These are phyloP conservation scores for Epipyxis sp. DNA, from an alignment of 108 stramenopile species.

Conservation along the genomic window DNA sequence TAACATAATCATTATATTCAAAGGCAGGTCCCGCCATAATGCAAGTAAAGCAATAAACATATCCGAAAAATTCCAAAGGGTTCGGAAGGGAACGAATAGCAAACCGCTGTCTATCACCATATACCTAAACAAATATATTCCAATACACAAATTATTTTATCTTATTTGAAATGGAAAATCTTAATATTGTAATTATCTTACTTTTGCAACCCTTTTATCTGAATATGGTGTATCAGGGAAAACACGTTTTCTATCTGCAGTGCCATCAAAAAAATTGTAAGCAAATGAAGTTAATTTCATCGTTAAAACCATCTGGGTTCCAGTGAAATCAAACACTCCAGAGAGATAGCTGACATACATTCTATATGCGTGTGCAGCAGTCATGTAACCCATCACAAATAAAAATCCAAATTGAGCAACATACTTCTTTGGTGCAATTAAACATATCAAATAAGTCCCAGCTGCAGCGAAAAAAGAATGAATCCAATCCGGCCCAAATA, in stretches of 20 bases:
- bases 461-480: constrained; percentile 83
- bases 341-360: constrained; percentile 91
- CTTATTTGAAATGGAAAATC: no score
- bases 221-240: not conserved
- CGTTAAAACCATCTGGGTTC: constrained; percentile 87
- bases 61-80: constrained; percentile 84
- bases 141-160: constrained; percentile 11
- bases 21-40: constrained; percentile 72
- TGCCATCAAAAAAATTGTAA: constrained; percentile 92
- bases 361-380: constrained; percentile 82
- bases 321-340: constrained; percentile 93
- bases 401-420: constrained; percentile 71
- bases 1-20: constrained; percentile 70
- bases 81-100: constrained; percentile 72
- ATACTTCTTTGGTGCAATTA: constrained; percentile 63
- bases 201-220: not conserved
- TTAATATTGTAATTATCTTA: no score
- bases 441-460: constrained; percentile 77
- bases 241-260: constrained; percentile 39
- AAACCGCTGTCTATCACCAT: constrained; percentile 52
- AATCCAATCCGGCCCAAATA: constrained; percentile 87
- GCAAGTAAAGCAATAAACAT: constrained; percentile 88
- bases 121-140: constrained; percentile 46
- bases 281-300: constrained; percentile 92
- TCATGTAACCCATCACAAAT: constrained; percentile 81